phyloP scores from a whole-genome alignment of 768 basidiomycete species.

The Jaapia argillacea region DNA sequence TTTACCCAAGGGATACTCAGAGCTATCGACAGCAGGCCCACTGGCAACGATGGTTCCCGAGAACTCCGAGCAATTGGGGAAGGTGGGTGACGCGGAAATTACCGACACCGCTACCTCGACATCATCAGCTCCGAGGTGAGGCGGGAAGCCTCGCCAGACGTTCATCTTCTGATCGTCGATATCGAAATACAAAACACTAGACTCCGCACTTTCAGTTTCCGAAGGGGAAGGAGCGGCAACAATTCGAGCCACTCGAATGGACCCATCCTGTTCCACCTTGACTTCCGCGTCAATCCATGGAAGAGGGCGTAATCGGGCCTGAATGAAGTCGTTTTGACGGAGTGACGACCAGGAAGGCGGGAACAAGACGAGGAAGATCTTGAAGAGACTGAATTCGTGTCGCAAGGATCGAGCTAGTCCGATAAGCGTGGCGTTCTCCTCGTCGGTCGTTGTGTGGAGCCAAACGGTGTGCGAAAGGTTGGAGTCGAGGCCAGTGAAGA shows the following conservation, averaged over 20 bases:
- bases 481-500: constrained; percentile 5
- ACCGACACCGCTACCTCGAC: constrained; percentile 4
- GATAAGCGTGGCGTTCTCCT: background rate
- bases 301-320: constrained; percentile 1
- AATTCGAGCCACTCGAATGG: constrained; percentile 5
- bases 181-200: constrained; percentile 1
- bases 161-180: background rate
- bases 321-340: constrained; percentile 1
- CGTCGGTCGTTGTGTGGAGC: constrained; percentile 4
- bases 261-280: constrained; percentile 2
- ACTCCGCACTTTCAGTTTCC: background rate
- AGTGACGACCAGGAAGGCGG: constrained; percentile 1
- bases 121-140: constrained; percentile 1
- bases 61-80: constrained; percentile 2
- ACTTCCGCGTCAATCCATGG: constrained; percentile 6
- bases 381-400: constrained; percentile 5
- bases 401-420: constrained; percentile 5
- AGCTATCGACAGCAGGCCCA: background rate
- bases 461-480: background rate
- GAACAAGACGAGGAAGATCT: constrained; percentile 1
- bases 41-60: background rate
- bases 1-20: background rate
- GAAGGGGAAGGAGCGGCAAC: constrained; percentile 3
- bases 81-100: constrained; percentile 1
- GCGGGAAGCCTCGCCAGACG: constrained; percentile 6